Evolutionary conservation across 2,329 filamentous ascomycete genomes (phyloP).

Genomic region (Thielaviopsis cerberus): DNA sequence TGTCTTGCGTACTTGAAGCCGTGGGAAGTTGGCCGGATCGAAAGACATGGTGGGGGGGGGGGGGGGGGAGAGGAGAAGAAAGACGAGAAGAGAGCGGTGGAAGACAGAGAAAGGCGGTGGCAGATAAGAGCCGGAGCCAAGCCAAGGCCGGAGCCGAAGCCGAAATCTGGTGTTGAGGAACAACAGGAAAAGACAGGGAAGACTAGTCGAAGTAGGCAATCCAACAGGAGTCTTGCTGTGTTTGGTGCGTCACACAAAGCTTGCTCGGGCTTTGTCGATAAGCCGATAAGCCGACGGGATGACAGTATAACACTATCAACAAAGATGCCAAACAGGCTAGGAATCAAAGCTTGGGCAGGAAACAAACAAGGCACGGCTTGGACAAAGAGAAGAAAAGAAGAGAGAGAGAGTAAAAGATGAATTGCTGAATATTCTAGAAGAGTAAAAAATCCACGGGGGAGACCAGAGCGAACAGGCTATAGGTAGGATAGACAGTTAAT

Average conservation of each 20-base stretch:
- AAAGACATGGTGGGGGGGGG: constrained; percentile 19
- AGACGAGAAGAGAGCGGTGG: background rate
- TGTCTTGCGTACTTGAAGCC: constrained; percentile 43
- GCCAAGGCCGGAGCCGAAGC: background rate
- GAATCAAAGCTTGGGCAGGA: background rate
- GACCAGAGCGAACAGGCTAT: no score
- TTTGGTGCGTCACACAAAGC: background rate
- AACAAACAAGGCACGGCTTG: background rate
- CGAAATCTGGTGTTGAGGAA: background rate
- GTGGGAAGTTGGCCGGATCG: constrained; percentile 35
- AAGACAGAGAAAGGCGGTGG: background rate
- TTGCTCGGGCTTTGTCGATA: background rate
- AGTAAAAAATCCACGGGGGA: no score
- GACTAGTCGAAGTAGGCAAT: background rate
- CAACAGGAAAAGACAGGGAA: background rate
- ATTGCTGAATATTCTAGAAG: no score
- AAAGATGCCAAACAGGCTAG: background rate
- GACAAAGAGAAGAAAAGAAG: background rate
- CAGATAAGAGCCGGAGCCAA: background rate
- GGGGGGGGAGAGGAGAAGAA: background rate
- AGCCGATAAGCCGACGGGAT: background rate
- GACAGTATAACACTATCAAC: background rate
- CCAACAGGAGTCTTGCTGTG: background rate
- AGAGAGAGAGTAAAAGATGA: background rate
- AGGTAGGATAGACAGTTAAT: no score